Base-by-base conservation (phyloP, 2,329 filamentous ascomycete species). In the Pseudopyricularia javanii region DNA sequence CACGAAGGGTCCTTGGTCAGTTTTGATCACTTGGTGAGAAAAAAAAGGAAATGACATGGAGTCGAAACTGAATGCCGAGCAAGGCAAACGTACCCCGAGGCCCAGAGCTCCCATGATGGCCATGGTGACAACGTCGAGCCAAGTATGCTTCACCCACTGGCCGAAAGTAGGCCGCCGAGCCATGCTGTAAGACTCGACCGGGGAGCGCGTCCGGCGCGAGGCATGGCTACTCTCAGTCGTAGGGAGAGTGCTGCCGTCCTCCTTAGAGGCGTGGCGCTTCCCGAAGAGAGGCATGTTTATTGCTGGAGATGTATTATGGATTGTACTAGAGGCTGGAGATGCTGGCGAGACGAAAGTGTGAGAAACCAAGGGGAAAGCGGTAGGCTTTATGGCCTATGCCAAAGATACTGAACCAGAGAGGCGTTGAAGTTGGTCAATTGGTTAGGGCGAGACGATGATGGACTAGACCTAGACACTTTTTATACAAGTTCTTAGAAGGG, bases 121-220 rank as follows among this genome's bases (percentile, higher is more conserved):
- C 82, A 88, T 87, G 32, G 82, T 85, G 20, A 85, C 51, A 51
- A 88, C 75, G 60, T 88, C 85, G 12, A 86, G 66, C 73, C 78
- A 82, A 4, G 81, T 84, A 8, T 73, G 71, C 64, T 83, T 85
- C 57, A 86, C 63, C 84, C 84, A 88, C 62, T 85, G 80, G 3
- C 83, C 82, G 58, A 88, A 85, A 3, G 52, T 12, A 4, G 50
- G 50, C 3, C 50, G 40, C 17, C 22, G 17, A 6, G 37, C 40
- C 37, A 47, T 47, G 24, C 15, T 47, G 40, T 47, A 47, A 7
- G 50, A 20, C 50, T 52, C n/a, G 26, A n/a, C 28, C 6, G 35
- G 26, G 11, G 40, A 24, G 7, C 45, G 50, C 17, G n/a, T n/a
- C 12, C 26, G 49, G 49, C 14, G 33, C 11, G 11, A n/a, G 33